Evolutionary conservation across 345 rosid genomes (phyloP).

Genomic region (Eucalyptus regnans): DNA sequence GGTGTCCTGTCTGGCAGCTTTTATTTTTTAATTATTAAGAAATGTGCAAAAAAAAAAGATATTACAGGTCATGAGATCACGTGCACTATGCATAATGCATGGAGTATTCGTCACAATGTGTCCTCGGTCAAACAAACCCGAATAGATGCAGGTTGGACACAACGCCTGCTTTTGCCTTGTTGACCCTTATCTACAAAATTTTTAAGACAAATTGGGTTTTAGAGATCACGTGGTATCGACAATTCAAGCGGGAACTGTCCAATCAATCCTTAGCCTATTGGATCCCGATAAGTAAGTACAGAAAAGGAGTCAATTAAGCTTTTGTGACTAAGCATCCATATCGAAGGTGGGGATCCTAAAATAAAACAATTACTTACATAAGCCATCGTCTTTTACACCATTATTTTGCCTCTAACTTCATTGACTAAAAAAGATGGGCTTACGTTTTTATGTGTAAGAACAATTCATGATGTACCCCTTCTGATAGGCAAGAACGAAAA

Average conservation of each 20-base stretch:
- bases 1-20: neutral
- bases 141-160: neutral
- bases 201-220: no score
- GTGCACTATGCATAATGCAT: neutral
- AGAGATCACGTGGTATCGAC: neutral
- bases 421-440: neutral
- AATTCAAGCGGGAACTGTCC: fast-evolving
- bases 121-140: neutral
- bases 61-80: neutral
- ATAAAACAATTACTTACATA: neutral
- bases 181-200: neutral
- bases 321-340: neutral
- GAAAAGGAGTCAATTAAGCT: neutral
- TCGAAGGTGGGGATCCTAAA: neutral
- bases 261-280: neutral
- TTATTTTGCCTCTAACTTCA: neutral
- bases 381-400: neutral
- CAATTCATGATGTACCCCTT: neutral
- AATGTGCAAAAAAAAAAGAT: neutral
- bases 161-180: neutral
- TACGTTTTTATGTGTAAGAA: neutral
- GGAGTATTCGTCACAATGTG: neutral
- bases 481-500: no score
- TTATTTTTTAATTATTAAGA: neutral
- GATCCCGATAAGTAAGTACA: neutral